phyloP scores from a whole-genome alignment of 2,329 filamentous ascomycete genomes.

The Fusarium pseudoanthophilum region DNA sequence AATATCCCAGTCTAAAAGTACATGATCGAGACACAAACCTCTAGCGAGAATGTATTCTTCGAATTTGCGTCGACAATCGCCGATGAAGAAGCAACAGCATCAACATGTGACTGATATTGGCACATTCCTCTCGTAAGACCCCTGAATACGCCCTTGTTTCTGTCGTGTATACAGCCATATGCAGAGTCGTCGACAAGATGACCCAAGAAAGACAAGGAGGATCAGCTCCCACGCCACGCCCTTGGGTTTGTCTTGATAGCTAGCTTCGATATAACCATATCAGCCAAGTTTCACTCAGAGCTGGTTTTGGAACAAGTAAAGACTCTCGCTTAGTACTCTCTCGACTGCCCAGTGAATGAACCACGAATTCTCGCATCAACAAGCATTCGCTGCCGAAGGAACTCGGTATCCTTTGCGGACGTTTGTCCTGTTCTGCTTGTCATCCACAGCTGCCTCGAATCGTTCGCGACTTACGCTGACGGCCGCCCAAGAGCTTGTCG shows the following conservation, averaged over 20 bases:
- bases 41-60: not conserved
- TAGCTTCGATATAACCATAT: not conserved
- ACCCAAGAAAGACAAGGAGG: not conserved
- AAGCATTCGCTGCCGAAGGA: not conserved
- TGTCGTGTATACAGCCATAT: too few relatives aligned
- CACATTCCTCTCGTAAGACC: not conserved
- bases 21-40: not conserved
- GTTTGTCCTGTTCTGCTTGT: not conserved
- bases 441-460: not conserved
- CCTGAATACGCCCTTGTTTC: not conserved
- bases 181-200: not conserved
- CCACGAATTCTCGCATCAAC: not conserved
- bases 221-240: too few relatives aligned
- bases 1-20: not conserved
- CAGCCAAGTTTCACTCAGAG: not conserved
- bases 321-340: not conserved
- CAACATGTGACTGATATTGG: not conserved
- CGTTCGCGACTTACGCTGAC: not conserved
- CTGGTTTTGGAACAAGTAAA: not conserved
- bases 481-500: not conserved
- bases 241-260: not conserved
- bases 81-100: not conserved
- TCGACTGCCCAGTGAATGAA: not conserved
- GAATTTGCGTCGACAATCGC: not conserved
- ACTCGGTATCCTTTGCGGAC: not conserved